Evolutionary conservation across 495 filamentous ascomycete genomes (phyloP), one percentile per base, ranked within the genome.

Genomic region (Alectoria sarmentosa): DNA sequence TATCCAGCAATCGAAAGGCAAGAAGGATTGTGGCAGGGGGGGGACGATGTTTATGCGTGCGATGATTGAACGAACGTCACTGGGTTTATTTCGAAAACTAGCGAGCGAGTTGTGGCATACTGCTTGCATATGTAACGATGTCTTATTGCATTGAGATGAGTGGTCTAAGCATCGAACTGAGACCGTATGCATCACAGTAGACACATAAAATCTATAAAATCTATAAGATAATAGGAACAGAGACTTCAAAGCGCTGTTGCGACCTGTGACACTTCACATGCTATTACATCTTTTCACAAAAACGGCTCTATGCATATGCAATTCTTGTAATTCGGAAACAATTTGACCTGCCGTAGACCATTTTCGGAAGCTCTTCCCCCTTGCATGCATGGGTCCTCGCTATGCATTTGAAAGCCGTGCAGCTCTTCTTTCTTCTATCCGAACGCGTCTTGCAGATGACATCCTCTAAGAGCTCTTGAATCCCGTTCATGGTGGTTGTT

Each of bases 41-140:
- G n/a, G 9, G 36, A 59, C 21, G 11, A 39, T 60, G 28, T 1
- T 60, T 7, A 38, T 41, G 39, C 15, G 36, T 26, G 36, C 57
- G 28, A 60, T 41, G 57, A 60, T 32, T 34, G 2, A 55, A 55
- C n/a, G 52, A 55, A 21, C 34, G 30, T 55, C 5, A 32, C 52
- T 21, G 52, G 19, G 17, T 32, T 21, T 55, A 28, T 30, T 54
- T 10, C 17, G 10, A 5, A 30, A 17, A 30, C 52, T 32, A 55
- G 52, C 52, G 52, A 55, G 52, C 52, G 52, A 32, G 52, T 55
- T 32, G 52, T 55, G 52, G 26, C 17, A 55, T 34, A 55, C 28
- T 55, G 26, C 15, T 0, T 21, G 26, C 49, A 14, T 34, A 3
- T 34, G 28, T 55, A 55, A 55, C 15, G 30, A 34, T 17, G 52